Evolutionary conservation across 2,329 filamentous ascomycete species (phyloP), one percentile per base, ranked within the genome.

Genomic region (Hawksworthiomyces lignivorus): DNA sequence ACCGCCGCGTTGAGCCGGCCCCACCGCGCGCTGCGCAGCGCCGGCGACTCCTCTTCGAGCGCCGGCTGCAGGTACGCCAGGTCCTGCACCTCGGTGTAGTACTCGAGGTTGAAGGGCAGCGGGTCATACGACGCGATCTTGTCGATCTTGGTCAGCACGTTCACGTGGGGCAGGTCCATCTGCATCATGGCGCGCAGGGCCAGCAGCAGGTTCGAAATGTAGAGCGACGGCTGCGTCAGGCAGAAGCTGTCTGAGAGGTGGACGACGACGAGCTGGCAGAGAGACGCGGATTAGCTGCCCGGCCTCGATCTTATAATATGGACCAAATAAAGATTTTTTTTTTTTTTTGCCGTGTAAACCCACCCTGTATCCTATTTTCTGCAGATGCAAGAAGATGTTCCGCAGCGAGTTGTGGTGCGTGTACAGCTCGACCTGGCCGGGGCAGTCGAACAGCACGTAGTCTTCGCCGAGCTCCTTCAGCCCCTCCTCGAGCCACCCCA

Each of bases 141-240:
- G 64, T 98, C 92, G 64, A 98, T 94, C 66, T 98, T 98, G 44
- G 89, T 96, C 20, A 98, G 75, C 48, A 98, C 86, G 57, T 98
- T 98, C 52, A 98, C 72, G 58, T 96, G 87, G 1, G 92, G 88
- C 48, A 97, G 84, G 57, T 97, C 92, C 76, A 98, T 90, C 65
- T 97, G 92, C 40, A 98, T 80, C 90, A 98, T 98, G 54, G 87
- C 89, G 51, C 92, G 84, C 50, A 98, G 78, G 42, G 88, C 90
- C 19, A 98, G 80, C 43, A 98, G 81, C 44, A 98, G 74, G 54
- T 94, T 92, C 52, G 90, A 94, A 46, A 98, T 84, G 63, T 96
- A 98, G 47, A 97, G 77, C 4, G 89, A 96, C 1, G 92, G 92
- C 46, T 94, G 80, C 1, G 89, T 95, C 21, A 97, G 74, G 60